A percentile compares a stretch with the other conserved stretches of the same genome.
These are phyloP conservation scores for Beauveria brongniartii DNA, from an alignment of 2,329 filamentous ascomycete species.

Conservation along the genomic window DNA sequence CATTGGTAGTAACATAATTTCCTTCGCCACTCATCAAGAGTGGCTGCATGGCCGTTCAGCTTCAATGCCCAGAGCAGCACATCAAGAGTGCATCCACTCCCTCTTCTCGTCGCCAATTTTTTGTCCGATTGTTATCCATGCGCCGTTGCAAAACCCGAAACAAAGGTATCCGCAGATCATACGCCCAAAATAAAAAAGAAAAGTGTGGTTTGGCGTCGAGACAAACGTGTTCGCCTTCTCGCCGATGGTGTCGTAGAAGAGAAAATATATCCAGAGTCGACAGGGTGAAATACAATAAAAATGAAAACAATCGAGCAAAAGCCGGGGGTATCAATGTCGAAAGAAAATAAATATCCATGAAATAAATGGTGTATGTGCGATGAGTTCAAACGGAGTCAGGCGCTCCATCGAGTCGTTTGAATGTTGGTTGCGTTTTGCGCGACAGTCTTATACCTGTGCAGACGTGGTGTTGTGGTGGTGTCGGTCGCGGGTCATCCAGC, in stretches of 20 bases:
- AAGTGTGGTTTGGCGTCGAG: background rate
- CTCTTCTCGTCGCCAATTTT: background rate
- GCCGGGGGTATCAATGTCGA: slow-evolving; percentile 14
- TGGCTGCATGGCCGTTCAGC: background rate
- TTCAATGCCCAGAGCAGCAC: background rate
- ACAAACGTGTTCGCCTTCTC: background rate
- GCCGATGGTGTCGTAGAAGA: slow-evolving; percentile 4
- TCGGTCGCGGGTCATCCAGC: slow-evolving; percentile 44
- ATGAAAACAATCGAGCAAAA: slow-evolving; percentile 9
- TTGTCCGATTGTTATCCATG: background rate
- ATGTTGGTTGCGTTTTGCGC: background rate
- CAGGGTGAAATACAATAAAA: slow-evolving; percentile 5
- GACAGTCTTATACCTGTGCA: slow-evolving; percentile 13
- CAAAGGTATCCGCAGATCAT: slow-evolving; percentile 4
- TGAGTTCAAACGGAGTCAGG: background rate
- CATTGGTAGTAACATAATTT: background rate
- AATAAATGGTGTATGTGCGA: slow-evolving; percentile 17
- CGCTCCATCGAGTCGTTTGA: background rate
- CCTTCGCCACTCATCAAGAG: background rate
- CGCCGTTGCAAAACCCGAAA: slow-evolving; percentile 3
- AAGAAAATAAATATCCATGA: slow-evolving; percentile 12
- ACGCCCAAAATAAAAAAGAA: slow-evolving; percentile 2
- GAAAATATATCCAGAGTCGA: slow-evolving; percentile 12
- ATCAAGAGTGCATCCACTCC: background rate
- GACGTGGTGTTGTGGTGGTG: slow-evolving; percentile 21